These are phyloP conservation scores for Colletotrichum phormii DNA, from an alignment of 2,329 filamentous ascomycete genomes.

Conservation along the genomic window DNA sequence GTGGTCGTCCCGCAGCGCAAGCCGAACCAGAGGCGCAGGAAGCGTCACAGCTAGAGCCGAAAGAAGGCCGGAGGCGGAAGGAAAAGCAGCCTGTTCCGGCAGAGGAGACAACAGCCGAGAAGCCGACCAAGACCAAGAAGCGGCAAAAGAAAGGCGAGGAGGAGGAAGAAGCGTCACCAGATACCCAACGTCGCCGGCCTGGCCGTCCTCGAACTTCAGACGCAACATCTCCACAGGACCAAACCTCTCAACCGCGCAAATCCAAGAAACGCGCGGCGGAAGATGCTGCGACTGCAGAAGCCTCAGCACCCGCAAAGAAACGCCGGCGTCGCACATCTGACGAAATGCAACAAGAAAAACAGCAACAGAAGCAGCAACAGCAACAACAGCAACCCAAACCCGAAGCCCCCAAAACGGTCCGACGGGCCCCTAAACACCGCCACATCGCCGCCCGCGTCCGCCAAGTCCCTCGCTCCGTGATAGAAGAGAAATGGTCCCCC, in stretches of 20 bases:
- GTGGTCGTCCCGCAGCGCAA: constrained; percentile 7
- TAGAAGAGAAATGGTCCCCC: constrained; percentile 76
- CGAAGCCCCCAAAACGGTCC: constrained; percentile 39
- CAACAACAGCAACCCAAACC: not conserved
- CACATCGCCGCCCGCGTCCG: constrained; percentile 63
- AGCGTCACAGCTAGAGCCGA: not conserved
- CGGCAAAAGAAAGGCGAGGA: constrained; percentile 20
- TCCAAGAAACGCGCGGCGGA: constrained; percentile 27
- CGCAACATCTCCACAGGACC: constrained; percentile 32
- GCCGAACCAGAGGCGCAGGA: constrained; percentile 32
- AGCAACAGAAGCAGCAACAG: constrained; percentile 25
- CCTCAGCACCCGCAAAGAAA: constrained; percentile 18
- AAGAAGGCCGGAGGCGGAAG: constrained; percentile 1
- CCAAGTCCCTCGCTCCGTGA: constrained; percentile 69
- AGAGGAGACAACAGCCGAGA: not conserved
- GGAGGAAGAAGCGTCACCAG: constrained; percentile 21
- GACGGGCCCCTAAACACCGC: constrained; percentile 54
- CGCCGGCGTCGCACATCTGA: constrained; percentile 22
- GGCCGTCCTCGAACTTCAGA: constrained; percentile 36
- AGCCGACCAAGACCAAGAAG: constrained; percentile 21
- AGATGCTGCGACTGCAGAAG: not conserved
- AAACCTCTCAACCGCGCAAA: constrained; percentile 19
- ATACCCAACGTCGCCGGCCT: constrained; percentile 31
- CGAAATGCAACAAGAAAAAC: constrained; percentile 9
- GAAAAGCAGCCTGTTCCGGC: not conserved